Percentiles rank a stretch among this genome's conserved stretches.
Conservation (phyloP, 1,139 yeast species). For the Pichia sp. region DNA sequence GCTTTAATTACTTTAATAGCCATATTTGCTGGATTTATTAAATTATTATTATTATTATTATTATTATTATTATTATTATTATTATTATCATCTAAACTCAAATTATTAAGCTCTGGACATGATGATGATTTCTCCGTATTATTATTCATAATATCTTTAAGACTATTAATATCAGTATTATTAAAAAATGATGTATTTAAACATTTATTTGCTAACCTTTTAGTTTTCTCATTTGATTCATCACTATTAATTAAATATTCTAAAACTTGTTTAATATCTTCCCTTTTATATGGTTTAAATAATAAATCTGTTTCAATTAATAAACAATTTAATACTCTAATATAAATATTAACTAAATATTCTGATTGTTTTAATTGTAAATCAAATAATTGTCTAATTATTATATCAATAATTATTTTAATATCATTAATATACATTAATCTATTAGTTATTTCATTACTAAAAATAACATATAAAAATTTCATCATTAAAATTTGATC, state of each 20-base stretch:
- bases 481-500: conserved; percentile 75
- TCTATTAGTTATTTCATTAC: conserved; percentile 58
- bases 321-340: conserved; percentile 70
- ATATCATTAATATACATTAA: conserved; percentile 74
- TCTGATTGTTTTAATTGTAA: conserved; percentile 51
- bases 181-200: conserved; percentile 52
- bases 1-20: too few relatives aligned
- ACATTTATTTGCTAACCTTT: conserved; percentile 58
- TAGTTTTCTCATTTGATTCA: conserved; percentile 36
- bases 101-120: too few relatives aligned
- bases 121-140: neutral
- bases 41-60: too few relatives aligned
- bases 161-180: neutral
- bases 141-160: too few relatives aligned
- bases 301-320: conserved; percentile 59
- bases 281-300: conserved; percentile 51
- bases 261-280: conserved; percentile 47
- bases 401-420: conserved; percentile 77
- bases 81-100: too few relatives aligned
- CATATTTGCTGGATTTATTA: too few relatives aligned
- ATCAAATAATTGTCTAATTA: conserved; percentile 71
- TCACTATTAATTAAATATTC: conserved; percentile 36
- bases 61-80: too few relatives aligned
- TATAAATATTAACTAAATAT: conserved; percentile 62
- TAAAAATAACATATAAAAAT: conserved; percentile 66